These are phyloP conservation scores for Kingdonia uniflora DNA, from an alignment of 164 flowering plant species.

Conservation along the genomic window DNA sequence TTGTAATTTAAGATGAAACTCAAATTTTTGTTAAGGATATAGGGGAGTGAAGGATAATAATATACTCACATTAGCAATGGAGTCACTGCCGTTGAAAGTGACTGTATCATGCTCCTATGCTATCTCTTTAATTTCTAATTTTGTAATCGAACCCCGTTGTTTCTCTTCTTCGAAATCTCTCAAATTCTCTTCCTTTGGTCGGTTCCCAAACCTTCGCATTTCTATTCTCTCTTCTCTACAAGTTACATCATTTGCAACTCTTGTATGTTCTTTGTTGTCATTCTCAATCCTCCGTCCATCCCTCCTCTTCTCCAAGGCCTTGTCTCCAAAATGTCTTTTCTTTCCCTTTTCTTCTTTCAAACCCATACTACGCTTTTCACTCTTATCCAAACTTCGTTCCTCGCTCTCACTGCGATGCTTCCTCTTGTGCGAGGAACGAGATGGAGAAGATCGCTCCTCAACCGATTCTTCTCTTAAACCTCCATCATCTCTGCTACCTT, in stretches of 20 bases:
- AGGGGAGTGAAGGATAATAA: not conserved
- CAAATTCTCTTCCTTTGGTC: constrained; percentile 18
- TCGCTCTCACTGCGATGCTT: constrained; percentile 50
- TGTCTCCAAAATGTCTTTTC: constrained; percentile 27
- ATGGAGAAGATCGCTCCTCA: constrained; percentile 11
- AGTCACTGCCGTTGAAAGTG: constrained; percentile 21
- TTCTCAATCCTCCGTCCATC: constrained; percentile 6
- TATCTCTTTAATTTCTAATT: constrained; percentile 13
- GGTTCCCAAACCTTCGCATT: constrained; percentile 30
- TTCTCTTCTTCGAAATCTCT: constrained; percentile 10
- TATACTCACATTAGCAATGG: constrained; percentile 39
- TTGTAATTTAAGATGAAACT: no score
- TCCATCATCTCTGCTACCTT: constrained; percentile 23
- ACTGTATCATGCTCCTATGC: constrained; percentile 4
- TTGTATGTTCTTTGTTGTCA: constrained; percentile 8
- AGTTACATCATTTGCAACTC: constrained; percentile 4
- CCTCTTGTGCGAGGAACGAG: constrained; percentile 36
- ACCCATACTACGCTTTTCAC: constrained; percentile 40
- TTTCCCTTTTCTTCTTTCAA: constrained; percentile 25
- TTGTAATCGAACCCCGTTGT: constrained; percentile 4
- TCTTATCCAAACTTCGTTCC: constrained; percentile 24
- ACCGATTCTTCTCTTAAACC: constrained; percentile 7
- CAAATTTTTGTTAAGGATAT: not conserved
- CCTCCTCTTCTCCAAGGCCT: constrained; percentile 5
- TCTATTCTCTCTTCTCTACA: constrained; percentile 18